A percentile compares a stretch with the other conserved stretches of the same genome.
Evolutionary conservation across 2,329 filamentous ascomycete species (phyloP).

Genomic region (Claviceps cyperi): DNA sequence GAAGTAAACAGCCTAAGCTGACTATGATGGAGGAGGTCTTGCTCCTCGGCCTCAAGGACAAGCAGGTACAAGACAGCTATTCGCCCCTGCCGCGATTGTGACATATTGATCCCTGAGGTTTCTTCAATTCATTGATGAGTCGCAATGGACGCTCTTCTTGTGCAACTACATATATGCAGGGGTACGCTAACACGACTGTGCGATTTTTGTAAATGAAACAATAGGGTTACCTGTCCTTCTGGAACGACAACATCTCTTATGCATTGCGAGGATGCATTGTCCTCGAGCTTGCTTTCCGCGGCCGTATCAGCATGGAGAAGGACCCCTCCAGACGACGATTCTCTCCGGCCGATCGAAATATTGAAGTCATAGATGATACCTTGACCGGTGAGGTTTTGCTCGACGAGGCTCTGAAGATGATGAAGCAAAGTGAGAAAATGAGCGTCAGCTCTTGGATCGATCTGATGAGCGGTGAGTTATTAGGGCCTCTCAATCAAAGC

Average conservation of each 20-base stretch:
- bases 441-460: conserved; percentile 99
- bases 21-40: conserved; percentile 98
- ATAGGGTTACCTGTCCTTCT: conserved; percentile 95
- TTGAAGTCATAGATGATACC: conserved; percentile 94
- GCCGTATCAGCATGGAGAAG: conserved; percentile 96
- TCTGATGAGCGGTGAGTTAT: conserved; percentile 75
- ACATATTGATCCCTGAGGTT: neutral
- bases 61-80: conserved; percentile 55
- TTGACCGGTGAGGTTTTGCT: conserved; percentile 92
- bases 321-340: conserved; percentile 85
- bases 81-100: neutral
- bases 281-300: conserved; percentile 89
- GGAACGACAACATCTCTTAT: conserved; percentile 99
- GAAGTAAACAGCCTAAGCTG: conserved; percentile 94
- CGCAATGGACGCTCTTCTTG: neutral
- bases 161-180: neutral
- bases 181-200: conserved; percentile 5
- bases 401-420: conserved; percentile 98
- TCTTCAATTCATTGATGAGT: neutral
- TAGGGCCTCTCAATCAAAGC: neutral
- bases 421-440: conserved; percentile 99
- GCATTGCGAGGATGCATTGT: conserved; percentile 95
- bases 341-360: conserved; percentile 79
- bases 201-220: neutral
- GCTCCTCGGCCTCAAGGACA: conserved; percentile 91